Conservation (phyloP, 2,329 filamentous ascomycete genomes). For the Ploettnerulaceae sp. region DNA sequence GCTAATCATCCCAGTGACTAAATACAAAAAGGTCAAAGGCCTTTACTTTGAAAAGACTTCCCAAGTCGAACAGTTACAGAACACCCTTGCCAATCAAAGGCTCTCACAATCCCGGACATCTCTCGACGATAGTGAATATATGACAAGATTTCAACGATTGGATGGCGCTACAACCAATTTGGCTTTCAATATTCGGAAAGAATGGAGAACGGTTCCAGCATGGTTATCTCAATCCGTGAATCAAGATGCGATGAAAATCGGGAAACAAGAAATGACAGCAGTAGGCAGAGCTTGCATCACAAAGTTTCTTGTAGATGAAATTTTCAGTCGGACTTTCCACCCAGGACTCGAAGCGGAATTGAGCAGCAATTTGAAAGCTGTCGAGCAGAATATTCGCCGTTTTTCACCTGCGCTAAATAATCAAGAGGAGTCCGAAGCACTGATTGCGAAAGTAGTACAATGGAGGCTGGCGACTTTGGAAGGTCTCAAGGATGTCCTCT, state of each 20-base stretch:
- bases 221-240: constrained; percentile 82
- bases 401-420: constrained; percentile 69
- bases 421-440: constrained; percentile 82
- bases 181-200: constrained; percentile 92
- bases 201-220: constrained; percentile 75
- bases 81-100: constrained; percentile 93
- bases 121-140: constrained; percentile 92
- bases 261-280: constrained; percentile 97
- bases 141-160: constrained; percentile 80
- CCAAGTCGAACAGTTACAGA: constrained; percentile 91
- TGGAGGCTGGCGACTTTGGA: constrained; percentile 94
- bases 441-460: constrained; percentile 80
- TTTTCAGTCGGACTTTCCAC: constrained; percentile 91
- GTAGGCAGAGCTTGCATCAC: constrained; percentile 86
- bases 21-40: constrained; percentile 97
- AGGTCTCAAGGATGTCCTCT: constrained; percentile 70
- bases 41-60: constrained; percentile 91
- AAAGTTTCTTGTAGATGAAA: constrained; percentile 83
- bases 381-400: constrained; percentile 81
- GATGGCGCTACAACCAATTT: constrained; percentile 94
- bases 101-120: constrained; percentile 91
- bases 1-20: constrained; percentile 58
- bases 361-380: constrained; percentile 73
- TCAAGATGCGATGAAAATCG: constrained; percentile 75
- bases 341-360: constrained; percentile 74